phyloP scores from a whole-genome alignment of 176 grass and related monocot genomes.

The Hsuehochloa calcarea region DNA sequence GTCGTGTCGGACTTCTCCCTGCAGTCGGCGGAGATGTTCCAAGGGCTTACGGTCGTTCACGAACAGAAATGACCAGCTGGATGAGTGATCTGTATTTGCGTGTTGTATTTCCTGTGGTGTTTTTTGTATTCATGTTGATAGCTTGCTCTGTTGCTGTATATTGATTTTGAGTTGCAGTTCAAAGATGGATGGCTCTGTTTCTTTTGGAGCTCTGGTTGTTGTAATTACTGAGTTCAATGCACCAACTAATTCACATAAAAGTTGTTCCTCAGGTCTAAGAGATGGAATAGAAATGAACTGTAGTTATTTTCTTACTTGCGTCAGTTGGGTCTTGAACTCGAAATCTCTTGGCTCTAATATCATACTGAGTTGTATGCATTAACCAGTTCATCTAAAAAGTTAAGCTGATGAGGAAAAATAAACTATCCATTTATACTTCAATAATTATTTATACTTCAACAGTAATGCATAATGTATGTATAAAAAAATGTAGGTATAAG shows the following conservation, averaged over 20 bases:
- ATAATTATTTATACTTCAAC: too few species aligned
- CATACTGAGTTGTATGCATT: too few species aligned
- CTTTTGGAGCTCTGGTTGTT: constrained; percentile 10
- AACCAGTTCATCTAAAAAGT: too few species aligned
- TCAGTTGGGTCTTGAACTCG: too few species aligned
- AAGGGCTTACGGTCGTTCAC: constrained; percentile 43
- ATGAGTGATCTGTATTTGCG: neutral
- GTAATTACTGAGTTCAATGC: neutral
- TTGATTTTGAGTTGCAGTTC: constrained; percentile 26
- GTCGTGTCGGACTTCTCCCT: constrained; percentile 49
- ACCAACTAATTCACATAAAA: too few species aligned
- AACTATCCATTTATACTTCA: too few species aligned
- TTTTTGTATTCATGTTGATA: constrained; percentile 21
- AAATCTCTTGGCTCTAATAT: too few species aligned
- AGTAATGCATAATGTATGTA: neutral
- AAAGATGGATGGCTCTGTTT: neutral
- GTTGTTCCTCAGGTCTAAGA: too few species aligned
- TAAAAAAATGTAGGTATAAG: neutral
- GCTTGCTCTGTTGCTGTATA: constrained; percentile 5
- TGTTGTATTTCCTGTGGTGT: neutral
- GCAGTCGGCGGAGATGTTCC: constrained; percentile 49
- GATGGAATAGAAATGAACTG: too few species aligned
- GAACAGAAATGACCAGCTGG: constrained; percentile 45
- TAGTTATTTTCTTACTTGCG: too few species aligned
- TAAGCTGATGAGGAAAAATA: too few species aligned